Conservation (phyloP, 495 filamentous ascomycete species). For the Trichoderma reesei region DNA sequence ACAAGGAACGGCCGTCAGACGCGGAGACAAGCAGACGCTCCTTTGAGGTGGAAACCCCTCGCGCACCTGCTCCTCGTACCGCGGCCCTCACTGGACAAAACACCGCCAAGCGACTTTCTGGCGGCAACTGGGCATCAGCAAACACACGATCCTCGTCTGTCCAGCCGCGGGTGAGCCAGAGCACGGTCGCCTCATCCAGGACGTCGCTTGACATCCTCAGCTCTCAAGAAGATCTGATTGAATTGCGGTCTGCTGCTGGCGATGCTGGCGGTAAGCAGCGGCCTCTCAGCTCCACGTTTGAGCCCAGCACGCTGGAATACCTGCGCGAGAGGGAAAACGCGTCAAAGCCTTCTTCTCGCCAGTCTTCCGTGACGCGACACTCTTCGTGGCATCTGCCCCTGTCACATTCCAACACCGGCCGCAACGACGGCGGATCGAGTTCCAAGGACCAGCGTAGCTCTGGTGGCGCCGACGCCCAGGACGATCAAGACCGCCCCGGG, state of each 20-base stretch:
- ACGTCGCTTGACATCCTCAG: conserved; percentile 26
- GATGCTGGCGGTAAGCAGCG: conserved; percentile 27
- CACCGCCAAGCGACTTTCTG: neutral
- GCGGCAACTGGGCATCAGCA: neutral
- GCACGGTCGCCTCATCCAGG: conserved; percentile 15
- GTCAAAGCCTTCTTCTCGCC: conserved; percentile 19
- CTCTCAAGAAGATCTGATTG: conserved; percentile 9
- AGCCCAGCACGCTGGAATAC: conserved; percentile 59
- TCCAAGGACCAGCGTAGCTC: neutral
- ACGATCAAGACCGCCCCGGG: neutral
- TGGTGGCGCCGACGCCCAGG: neutral
- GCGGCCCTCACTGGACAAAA: conserved; percentile 1
- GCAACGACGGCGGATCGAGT: neutral
- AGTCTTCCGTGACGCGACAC: neutral
- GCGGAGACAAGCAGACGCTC: neutral
- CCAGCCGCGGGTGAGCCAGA: conserved; percentile 23
- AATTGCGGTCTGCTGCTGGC: neutral
- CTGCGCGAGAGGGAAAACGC: conserved; percentile 53
- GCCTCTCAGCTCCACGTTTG: conserved; percentile 60
- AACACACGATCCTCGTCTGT: conserved; percentile 42
- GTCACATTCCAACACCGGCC: neutral
- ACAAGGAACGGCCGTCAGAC: neutral
- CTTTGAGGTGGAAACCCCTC: neutral
- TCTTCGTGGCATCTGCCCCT: neutral
- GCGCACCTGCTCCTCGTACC: neutral